Evolutionary conservation across 768 basidiomycete genomes (phyloP).

Genomic region (Termitomyces titanicus): DNA sequence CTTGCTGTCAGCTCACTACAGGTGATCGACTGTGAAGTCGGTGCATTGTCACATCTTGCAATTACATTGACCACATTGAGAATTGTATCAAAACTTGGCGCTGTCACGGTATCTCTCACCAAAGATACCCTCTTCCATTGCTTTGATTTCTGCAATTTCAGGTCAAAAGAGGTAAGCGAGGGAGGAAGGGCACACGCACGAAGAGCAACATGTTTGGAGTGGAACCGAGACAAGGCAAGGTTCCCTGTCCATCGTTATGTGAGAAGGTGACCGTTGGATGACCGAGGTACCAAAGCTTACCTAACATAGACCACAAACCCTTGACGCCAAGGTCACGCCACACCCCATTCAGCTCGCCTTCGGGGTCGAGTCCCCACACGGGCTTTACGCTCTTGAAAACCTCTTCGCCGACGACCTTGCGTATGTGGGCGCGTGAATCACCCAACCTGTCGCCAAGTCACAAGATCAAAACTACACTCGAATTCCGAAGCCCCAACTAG

Average conservation of each 20-base stretch:
- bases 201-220: conserved; percentile 59
- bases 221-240: conserved; percentile 51
- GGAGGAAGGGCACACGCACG: conserved; percentile 38
- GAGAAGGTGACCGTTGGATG: background rate
- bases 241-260: conserved; percentile 33
- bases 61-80: background rate
- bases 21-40: too few relatives aligned
- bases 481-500: too few relatives aligned
- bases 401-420: conserved; percentile 40
- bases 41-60: too few relatives aligned
- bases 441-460: too few relatives aligned
- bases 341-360: conserved; percentile 52
- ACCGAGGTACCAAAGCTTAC: conserved; percentile 22
- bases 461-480: too few relatives aligned
- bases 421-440: conserved; percentile 33
- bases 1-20: background rate
- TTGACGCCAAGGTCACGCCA: conserved; percentile 49
- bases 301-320: conserved; percentile 58
- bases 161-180: background rate
- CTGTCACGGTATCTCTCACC: conserved; percentile 15
- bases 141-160: conserved; percentile 11
- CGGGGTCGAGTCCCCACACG: conserved; percentile 58
- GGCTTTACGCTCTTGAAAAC: conserved; percentile 39
- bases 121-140: conserved; percentile 14
- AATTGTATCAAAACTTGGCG: background rate